Conservation (phyloP, 768 basidiomycete species). For the Termitomyces sp. region DNA sequence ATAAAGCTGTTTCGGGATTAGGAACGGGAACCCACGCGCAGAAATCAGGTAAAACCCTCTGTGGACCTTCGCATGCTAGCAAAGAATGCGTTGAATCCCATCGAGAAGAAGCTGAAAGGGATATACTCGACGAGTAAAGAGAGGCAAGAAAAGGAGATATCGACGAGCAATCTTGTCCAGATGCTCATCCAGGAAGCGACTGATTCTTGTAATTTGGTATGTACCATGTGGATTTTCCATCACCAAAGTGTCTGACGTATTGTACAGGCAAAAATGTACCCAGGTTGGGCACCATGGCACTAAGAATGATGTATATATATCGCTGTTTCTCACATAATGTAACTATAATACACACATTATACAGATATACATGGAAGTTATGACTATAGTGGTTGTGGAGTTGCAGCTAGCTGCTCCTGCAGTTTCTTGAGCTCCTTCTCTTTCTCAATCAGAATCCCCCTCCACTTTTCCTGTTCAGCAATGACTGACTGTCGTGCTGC, state of each 20-base stretch:
- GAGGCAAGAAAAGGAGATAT: slow-evolving; percentile 54
- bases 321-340: slow-evolving; percentile 1
- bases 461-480: slow-evolving; percentile 76
- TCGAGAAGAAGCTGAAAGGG: slow-evolving; percentile 81
- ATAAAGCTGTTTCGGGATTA: slow-evolving; percentile 16
- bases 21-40: slow-evolving; percentile 39
- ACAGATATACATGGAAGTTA: slow-evolving; percentile 9
- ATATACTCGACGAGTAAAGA: slow-evolving; percentile 57
- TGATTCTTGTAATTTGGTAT: slow-evolving; percentile 61
- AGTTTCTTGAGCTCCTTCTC: slow-evolving; percentile 79
- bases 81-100: slow-evolving; percentile 73
- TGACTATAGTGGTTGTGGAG: slow-evolving; percentile 10
- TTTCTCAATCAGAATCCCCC: slow-evolving; percentile 64
- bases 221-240: slow-evolving; percentile 13
- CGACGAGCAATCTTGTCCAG: slow-evolving; percentile 88
- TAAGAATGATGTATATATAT: slow-evolving; percentile 26
- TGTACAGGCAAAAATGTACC: slow-evolving; percentile 84
- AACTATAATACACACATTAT: slow-evolving; percentile 12
- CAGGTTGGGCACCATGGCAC: slow-evolving; percentile 86
- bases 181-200: slow-evolving; percentile 89
- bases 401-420: slow-evolving; percentile 51
- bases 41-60: slow-evolving; percentile 46
- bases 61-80: slow-evolving; percentile 67
- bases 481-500: slow-evolving; percentile 69
- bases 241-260: slow-evolving; percentile 11